These are phyloP conservation scores for Artemisia argyi DNA, from an alignment of 129 eudicot genomes.

Conservation along the genomic window DNA sequence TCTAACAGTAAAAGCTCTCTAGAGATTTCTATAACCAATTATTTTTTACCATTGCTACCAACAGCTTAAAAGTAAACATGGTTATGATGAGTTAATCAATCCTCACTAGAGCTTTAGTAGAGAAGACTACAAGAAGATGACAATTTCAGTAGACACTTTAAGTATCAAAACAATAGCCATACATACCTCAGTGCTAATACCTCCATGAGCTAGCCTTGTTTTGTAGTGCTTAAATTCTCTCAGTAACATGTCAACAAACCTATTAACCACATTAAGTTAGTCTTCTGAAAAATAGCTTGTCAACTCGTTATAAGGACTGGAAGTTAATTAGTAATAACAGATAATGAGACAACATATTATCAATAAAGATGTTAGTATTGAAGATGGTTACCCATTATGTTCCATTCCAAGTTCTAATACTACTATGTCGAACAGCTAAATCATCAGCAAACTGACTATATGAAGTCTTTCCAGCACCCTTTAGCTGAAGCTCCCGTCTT, in stretches of 20 bases:
- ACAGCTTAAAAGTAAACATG: too few species aligned
- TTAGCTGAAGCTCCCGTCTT: conserved; percentile 94
- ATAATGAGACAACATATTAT: neutral
- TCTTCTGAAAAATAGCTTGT: conserved; percentile 7
- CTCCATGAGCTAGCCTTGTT: conserved; percentile 96
- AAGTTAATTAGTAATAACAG: neutral
- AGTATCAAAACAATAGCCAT: too few species aligned
- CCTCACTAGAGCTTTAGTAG: conserved; percentile 6
- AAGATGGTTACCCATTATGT: too few species aligned
- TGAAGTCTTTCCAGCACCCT: conserved; percentile 96
- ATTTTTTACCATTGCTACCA: too few species aligned
- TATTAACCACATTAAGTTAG: conserved; percentile 34
- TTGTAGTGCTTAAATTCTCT: conserved; percentile 98
- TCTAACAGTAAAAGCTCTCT: too few species aligned
- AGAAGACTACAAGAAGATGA: conserved; percentile 5
- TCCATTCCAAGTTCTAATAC: too few species aligned
- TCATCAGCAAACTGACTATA: conserved; percentile 98
- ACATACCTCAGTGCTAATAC: conserved; percentile 75
- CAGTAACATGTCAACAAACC: conserved; percentile 88
- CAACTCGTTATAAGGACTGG: neutral
- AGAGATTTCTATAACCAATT: too few species aligned
- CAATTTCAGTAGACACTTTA: neutral
- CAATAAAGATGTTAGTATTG: neutral
- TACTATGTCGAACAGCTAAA: conserved; percentile 85
- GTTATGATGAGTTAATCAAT: neutral